A percentile compares a stretch with the other conserved stretches of the same genome.
These are phyloP conservation scores for Hyaloperonospora arabidopsidis DNA, from an alignment of 352 stramenopile species.

Conservation along the genomic window DNA sequence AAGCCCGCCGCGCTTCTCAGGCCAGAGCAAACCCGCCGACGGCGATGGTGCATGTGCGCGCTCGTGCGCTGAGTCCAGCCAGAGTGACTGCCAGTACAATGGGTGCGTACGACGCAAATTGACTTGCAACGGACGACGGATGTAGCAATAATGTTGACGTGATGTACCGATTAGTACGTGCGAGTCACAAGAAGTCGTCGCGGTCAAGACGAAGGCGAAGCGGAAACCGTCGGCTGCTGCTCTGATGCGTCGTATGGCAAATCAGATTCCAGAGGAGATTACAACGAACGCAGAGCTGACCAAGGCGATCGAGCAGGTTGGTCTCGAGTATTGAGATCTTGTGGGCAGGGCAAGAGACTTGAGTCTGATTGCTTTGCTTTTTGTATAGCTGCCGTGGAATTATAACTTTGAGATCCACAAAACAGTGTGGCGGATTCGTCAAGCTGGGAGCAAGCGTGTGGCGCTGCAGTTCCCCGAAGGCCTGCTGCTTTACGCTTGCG, in stretches of 20 bases:
- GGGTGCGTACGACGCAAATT: constrained; percentile 9
- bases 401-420: constrained; percentile 99
- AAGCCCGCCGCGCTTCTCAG: constrained; percentile 53
- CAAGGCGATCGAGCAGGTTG: constrained; percentile 85
- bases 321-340: not conserved
- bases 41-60: not conserved
- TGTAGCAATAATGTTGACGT: not conserved
- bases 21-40: constrained; percentile 25
- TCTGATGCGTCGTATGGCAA: constrained; percentile 65
- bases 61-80: constrained; percentile 14
- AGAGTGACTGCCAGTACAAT: constrained; percentile 12
- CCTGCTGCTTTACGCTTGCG: constrained; percentile 95
- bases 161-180: constrained; percentile 6
- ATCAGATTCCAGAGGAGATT: constrained; percentile 89
- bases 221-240: constrained; percentile 56
- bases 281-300: constrained; percentile 80
- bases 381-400: constrained; percentile 88
- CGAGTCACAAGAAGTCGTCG: constrained; percentile 20
- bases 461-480: constrained; percentile 99
- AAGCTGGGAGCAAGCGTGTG: constrained; percentile 85
- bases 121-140: not conserved
- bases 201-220: constrained; percentile 41
- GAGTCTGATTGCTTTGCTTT: not conserved
- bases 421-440: constrained; percentile 93
- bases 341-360: not conserved